phyloP scores from a whole-genome alignment of 306 rosid species.

The Citrullus colocynthis region DNA sequence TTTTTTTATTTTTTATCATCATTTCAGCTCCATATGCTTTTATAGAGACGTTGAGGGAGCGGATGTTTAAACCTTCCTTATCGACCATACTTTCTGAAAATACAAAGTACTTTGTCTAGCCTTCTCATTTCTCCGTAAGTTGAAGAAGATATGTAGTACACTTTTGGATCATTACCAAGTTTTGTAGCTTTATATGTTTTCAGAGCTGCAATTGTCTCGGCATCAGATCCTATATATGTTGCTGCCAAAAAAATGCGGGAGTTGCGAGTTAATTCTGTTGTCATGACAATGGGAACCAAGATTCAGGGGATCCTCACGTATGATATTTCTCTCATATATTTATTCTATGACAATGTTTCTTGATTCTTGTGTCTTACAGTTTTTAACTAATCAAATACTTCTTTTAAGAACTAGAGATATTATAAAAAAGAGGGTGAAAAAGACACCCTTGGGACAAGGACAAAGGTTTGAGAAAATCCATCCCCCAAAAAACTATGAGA shows the following conservation, averaged over 20 bases:
- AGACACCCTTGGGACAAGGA: neutral
- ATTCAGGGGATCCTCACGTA: constrained; percentile 93
- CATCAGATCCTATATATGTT: constrained; percentile 80
- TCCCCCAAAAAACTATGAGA: neutral
- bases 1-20: neutral
- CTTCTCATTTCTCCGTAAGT: constrained; percentile 7
- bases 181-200: constrained; percentile 45
- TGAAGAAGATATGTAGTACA: neutral
- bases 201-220: constrained; percentile 74
- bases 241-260: constrained; percentile 87
- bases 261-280: constrained; percentile 63
- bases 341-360: neutral
- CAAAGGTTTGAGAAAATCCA: neutral
- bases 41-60: constrained; percentile 79
- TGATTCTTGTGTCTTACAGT: neutral
- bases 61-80: constrained; percentile 82
- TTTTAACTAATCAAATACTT: neutral
- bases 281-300: constrained; percentile 57
- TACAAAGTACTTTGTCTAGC: constrained; percentile 41
- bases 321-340: neutral
- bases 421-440: neutral
- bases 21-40: constrained; percentile 66
- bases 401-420: neutral
- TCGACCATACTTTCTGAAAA: constrained; percentile 66
- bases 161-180: constrained; percentile 30